Conservation (phyloP, 2,329 filamentous ascomycete species). For the Ceratocystis destructans region DNA sequence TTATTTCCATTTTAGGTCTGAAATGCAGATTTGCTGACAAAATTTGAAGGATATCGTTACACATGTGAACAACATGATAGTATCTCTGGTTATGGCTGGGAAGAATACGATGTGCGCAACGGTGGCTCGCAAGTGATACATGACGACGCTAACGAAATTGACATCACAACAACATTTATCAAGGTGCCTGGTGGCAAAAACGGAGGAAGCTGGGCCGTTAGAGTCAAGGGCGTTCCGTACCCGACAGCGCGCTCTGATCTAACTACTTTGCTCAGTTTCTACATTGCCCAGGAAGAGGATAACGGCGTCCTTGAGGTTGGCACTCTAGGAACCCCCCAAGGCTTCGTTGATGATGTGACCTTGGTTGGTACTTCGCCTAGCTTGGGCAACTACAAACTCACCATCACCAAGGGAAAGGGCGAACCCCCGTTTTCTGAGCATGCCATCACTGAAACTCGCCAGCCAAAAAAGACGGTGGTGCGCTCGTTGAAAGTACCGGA, state of each 20-base stretch:
- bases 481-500: constrained; percentile 53
- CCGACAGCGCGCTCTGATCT: constrained; percentile 52
- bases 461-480: constrained; percentile 62
- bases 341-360: constrained; percentile 47
- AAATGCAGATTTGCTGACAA: neutral
- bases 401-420: constrained; percentile 56
- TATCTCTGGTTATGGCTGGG: constrained; percentile 95
- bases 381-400: constrained; percentile 67
- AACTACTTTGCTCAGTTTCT: constrained; percentile 69
- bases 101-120: constrained; percentile 80
- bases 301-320: constrained; percentile 48
- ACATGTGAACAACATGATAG: constrained; percentile 93
- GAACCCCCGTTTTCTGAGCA: constrained; percentile 51
- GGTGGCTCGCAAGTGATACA: constrained; percentile 85
- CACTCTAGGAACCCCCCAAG: constrained; percentile 30
- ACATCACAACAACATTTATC: constrained; percentile 85
- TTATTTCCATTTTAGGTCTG: neutral
- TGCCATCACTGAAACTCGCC: constrained; percentile 51
- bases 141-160: constrained; percentile 74
- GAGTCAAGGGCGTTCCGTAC: constrained; percentile 69
- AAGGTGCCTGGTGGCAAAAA: constrained; percentile 77
- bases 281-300: constrained; percentile 72
- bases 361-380: constrained; percentile 56
- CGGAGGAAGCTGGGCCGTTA: constrained; percentile 82
- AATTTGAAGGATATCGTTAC: constrained; percentile 42